Conservation (phyloP, 179 eudicot species). For the Beta lomatogona region DNA sequence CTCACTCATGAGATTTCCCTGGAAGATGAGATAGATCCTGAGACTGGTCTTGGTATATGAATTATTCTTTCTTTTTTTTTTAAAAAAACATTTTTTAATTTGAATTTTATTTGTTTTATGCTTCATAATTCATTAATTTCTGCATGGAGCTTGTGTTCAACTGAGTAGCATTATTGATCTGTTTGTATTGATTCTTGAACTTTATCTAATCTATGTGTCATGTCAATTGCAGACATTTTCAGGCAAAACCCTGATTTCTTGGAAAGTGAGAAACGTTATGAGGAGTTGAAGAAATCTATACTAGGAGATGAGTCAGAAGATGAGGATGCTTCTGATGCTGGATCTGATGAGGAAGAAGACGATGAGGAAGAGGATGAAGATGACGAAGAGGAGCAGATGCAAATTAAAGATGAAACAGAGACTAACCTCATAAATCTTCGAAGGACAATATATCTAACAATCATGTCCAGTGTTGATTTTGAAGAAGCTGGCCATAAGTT, state of each 20-base stretch:
- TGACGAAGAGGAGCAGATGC: constrained; percentile 77
- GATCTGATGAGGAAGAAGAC: constrained; percentile 64
- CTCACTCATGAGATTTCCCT: constrained; percentile 79
- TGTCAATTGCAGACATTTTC: constrained; percentile 65
- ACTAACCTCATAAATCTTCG: constrained; percentile 93
- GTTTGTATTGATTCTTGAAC: not conserved
- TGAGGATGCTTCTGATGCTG: constrained; percentile 57
- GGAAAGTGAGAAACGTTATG: constrained; percentile 79
- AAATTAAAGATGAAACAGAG: constrained; percentile 83
- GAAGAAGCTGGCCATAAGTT: constrained; percentile 99
- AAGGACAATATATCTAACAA: constrained; percentile 88
- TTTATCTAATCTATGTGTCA: constrained; percentile 9
- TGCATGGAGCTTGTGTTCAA: not conserved
- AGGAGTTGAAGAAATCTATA: constrained; percentile 72
- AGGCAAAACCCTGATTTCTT: constrained; percentile 74
- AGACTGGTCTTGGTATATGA: constrained; percentile 68
- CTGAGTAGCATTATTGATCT: not conserved
- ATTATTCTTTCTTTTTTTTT: not conserved
- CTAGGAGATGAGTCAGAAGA: constrained; percentile 92
- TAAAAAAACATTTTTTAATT: not conserved
- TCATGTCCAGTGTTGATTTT: constrained; percentile 98
- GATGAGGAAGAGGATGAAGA: constrained; percentile 67
- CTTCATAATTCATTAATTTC: not conserved
- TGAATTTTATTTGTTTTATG: too few relatives aligned
- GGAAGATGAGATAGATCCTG: constrained; percentile 72